Percentiles rank a stretch among this genome's conserved stretches.
Evolutionary conservation across 164 flowering plant species (phyloP).

Genomic region (Annona cherimola): DNA sequence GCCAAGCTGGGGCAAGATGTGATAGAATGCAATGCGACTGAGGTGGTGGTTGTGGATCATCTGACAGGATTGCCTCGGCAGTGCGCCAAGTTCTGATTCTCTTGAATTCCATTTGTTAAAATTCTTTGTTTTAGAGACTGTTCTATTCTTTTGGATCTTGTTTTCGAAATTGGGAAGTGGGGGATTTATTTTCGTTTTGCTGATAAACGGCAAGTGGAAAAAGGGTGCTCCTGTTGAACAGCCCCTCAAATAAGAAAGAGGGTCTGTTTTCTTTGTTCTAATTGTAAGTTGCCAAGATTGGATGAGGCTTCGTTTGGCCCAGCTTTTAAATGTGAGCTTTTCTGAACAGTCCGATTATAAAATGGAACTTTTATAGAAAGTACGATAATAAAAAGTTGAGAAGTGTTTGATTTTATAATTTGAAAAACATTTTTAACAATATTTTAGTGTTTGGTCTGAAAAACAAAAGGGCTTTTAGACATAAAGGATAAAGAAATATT

Average conservation of each 20-base stretch:
- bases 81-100: conserved; percentile 58
- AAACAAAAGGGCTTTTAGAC: no score
- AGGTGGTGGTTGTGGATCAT: conserved; percentile 64
- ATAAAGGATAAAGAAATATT: no score
- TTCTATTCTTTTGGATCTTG: not conserved
- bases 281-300: not conserved
- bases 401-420: no score
- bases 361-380: no score
- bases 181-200: not conserved
- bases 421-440: no score
- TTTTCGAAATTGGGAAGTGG: not conserved
- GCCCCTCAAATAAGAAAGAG: not conserved
- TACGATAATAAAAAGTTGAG: no score
- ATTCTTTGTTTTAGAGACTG: conserved; percentile 3
- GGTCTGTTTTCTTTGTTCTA: not conserved
- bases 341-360: no score
- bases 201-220: not conserved
- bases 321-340: no score
- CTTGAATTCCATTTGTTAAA: not conserved
- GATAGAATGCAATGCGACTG: conserved; percentile 52
- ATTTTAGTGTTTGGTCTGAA: no score
- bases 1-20: conserved; percentile 89
- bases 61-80: conserved; percentile 64
- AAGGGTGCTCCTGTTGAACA: not conserved
- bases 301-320: no score